Evolutionary conservation across 1,284 basidiomycete genomes (phyloP).

Genomic region (Tilletia setariae): DNA sequence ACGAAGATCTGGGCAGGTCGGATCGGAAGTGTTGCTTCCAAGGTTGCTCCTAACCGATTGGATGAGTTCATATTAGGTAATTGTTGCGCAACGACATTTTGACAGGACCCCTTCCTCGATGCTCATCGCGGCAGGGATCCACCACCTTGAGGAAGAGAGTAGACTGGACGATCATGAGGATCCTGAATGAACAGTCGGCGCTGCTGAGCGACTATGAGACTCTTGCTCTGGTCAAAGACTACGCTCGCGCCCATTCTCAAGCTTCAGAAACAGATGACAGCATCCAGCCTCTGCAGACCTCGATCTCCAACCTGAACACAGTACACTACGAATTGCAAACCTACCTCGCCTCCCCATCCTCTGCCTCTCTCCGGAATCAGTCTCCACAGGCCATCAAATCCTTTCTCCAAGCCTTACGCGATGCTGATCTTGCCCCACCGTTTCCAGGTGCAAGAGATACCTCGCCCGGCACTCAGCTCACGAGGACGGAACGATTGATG

Average conservation of each 20-base stretch:
- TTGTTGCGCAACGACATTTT: too few species aligned
- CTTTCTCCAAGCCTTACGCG: not conserved
- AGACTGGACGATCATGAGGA: not conserved
- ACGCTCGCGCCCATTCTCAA: too few species aligned
- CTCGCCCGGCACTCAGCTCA: not conserved
- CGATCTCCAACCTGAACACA: conserved; percentile 1
- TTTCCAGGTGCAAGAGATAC: too few species aligned
- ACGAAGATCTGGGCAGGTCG: too few species aligned
- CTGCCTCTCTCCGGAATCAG: too few species aligned
- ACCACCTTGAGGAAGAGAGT: too few species aligned
- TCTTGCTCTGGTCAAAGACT: not conserved
- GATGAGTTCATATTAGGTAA: too few species aligned
- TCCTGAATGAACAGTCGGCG: not conserved
- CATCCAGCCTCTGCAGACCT: not conserved
- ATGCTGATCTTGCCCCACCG: not conserved
- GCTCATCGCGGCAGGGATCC: too few species aligned
- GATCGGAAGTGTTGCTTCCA: too few species aligned
- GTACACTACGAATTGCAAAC: conserved; percentile 1
- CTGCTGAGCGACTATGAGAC: not conserved
- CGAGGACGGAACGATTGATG: conserved; percentile 4
- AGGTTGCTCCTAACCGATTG: too few species aligned
- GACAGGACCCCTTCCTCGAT: too few species aligned
- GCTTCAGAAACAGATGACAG: not conserved
- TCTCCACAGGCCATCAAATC: not conserved
- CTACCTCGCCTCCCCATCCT: too few species aligned